phyloP scores from a whole-genome alignment of 768 basidiomycete species.

The Candolleomyces efflorescens region DNA sequence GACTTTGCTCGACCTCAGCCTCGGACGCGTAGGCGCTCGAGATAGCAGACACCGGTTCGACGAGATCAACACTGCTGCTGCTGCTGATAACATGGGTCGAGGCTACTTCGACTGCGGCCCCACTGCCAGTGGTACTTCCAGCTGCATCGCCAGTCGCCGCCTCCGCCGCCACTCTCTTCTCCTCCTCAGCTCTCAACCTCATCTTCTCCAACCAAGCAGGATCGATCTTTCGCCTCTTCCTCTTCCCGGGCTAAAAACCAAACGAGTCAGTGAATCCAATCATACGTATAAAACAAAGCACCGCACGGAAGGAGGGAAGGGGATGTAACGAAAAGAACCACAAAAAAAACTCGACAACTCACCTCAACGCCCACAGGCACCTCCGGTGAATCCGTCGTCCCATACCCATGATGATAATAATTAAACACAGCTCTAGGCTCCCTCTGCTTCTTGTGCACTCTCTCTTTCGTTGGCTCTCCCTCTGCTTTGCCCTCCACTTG shows the following conservation, averaged over 20 bases:
- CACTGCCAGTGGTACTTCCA: neutral
- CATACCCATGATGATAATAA: constrained; percentile 12
- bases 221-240: constrained; percentile 17
- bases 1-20: no score
- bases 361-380: neutral
- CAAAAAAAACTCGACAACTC: neutral
- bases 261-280: neutral
- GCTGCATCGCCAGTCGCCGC: no score
- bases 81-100: no score
- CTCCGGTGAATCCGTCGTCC: neutral
- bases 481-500: no score
- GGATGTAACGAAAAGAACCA: neutral
- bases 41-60: no score
- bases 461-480: neutral
- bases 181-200: neutral
- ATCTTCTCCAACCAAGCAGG: constrained; percentile 16
- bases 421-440: constrained; percentile 4
- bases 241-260: constrained; percentile 1
- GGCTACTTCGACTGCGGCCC: no score
- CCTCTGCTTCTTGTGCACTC: neutral
- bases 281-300: no score
- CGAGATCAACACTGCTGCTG: no score
- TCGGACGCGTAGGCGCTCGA: no score
- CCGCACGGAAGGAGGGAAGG: no score
- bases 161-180: neutral